Percentiles rank a stretch among this genome's conserved stretches.
Conservation (phyloP, 108 stramenopile genomes). For the Nitzschia palea region DNA sequence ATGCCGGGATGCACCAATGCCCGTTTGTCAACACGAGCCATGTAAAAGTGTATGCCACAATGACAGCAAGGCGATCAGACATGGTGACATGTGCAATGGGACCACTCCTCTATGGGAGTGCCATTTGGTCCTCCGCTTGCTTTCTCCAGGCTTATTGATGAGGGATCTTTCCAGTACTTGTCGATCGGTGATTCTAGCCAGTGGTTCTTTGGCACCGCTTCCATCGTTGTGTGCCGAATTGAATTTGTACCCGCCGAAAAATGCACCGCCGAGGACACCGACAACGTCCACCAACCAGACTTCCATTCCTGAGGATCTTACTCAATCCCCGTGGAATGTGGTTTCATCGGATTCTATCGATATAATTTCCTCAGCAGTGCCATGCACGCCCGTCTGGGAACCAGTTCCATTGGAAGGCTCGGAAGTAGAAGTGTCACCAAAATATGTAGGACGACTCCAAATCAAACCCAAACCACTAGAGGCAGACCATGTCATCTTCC, state of each 20-base stretch:
- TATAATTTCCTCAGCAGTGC: too few relatives aligned
- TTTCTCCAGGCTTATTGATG: constrained; percentile 63
- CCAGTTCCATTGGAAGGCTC: too few relatives aligned
- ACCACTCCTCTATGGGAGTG: constrained; percentile 61
- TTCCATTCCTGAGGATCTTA: too few relatives aligned
- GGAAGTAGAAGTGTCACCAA: too few relatives aligned
- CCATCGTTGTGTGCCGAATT: constrained; percentile 74
- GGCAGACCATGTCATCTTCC: constrained; percentile 73
- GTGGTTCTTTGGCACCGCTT: constrained; percentile 71
- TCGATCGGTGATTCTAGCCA: constrained; percentile 65
- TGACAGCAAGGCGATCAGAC: constrained; percentile 37
- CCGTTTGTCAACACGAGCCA: constrained; percentile 33
- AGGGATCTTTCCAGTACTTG: constrained; percentile 46
- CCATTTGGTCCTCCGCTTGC: constrained; percentile 53
- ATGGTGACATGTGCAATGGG: constrained; percentile 66
- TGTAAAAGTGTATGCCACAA: constrained; percentile 36
- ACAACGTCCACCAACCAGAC: too few relatives aligned
- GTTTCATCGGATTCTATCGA: too few relatives aligned
- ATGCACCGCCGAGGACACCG: neutral
- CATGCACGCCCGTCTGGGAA: too few relatives aligned
- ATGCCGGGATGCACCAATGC: constrained; percentile 27
- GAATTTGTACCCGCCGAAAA: constrained; percentile 32
- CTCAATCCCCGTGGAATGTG: too few relatives aligned
- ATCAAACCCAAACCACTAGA: constrained; percentile 68
- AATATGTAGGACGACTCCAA: constrained; percentile 41